phyloP scores from a whole-genome alignment of 2,329 filamentous ascomycete species.

The Pseudocercospora crystallina region DNA sequence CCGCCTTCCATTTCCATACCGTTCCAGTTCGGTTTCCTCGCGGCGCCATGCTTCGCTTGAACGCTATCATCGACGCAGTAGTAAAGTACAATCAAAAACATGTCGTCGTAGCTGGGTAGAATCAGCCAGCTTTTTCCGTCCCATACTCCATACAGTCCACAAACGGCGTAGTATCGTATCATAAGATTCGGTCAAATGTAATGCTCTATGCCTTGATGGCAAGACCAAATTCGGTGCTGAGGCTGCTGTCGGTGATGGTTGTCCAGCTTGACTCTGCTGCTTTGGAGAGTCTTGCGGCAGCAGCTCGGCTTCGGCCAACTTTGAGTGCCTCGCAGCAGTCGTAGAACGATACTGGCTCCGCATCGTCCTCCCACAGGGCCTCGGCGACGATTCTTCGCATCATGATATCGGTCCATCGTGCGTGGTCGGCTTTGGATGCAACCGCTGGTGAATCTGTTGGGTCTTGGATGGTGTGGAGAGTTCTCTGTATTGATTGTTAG shows the following conservation, averaged over 20 bases:
- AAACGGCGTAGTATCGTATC: too few relatives aligned
- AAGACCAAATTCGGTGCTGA: slow-evolving; percentile 16
- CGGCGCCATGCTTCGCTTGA: too few relatives aligned
- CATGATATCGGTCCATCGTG: slow-evolving; percentile 19
- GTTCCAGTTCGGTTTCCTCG: too few relatives aligned
- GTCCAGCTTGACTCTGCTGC: slow-evolving; percentile 19
- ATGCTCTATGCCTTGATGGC: background rate
- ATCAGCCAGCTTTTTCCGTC: too few relatives aligned
- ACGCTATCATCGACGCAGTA: too few relatives aligned
- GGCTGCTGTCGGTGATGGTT: slow-evolving; percentile 14
- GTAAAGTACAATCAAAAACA: too few relatives aligned
- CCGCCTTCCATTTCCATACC: too few relatives aligned
- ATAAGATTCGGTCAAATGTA: too few relatives aligned
- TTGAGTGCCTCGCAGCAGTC: slow-evolving; percentile 22
- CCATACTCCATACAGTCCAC: too few relatives aligned
- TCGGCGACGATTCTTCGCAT: slow-evolving; percentile 21
- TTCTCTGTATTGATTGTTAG: background rate
- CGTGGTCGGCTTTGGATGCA: slow-evolving; percentile 15
- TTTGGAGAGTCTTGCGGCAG: slow-evolving; percentile 16
- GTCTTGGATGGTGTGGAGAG: slow-evolving; percentile 16
- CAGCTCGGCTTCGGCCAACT: slow-evolving; percentile 19
- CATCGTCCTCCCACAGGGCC: slow-evolving; percentile 18
- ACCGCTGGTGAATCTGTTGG: slow-evolving; percentile 18
- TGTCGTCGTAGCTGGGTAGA: too few relatives aligned
- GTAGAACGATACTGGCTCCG: slow-evolving; percentile 16